Percentiles rank a stretch among this genome's conserved stretches.
Conservation (phyloP, 176 grass and related monocot genomes). For the Microstegium vimineum region DNA sequence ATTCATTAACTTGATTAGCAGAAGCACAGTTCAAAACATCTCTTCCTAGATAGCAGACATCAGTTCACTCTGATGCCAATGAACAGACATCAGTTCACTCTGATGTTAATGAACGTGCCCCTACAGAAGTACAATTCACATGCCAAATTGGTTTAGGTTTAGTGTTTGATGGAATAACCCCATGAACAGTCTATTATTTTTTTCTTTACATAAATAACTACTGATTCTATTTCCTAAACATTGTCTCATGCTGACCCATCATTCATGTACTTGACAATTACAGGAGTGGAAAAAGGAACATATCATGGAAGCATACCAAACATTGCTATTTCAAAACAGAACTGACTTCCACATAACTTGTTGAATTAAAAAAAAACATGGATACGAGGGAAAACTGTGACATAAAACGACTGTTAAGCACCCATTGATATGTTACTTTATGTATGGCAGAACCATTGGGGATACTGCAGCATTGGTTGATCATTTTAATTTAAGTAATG, state of each 20-base stretch:
- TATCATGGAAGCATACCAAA: neutral
- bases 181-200: neutral
- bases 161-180: neutral
- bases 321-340: neutral
- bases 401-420: neutral
- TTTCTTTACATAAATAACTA: neutral
- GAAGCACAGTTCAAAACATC: neutral
- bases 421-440: neutral
- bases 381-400: neutral
- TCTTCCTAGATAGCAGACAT: neutral
- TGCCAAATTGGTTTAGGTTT: neutral
- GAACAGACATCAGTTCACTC: neutral
- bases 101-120: neutral
- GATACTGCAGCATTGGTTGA: neutral
- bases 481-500: neutral
- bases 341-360: neutral
- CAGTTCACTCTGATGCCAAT: neutral
- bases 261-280: neutral
- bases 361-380: neutral
- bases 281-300: neutral
- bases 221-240: neutral
- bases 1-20: neutral
- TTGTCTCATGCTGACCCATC: neutral
- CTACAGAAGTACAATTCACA: neutral
- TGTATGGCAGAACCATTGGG: neutral